Percentiles rank a stretch among this genome's conserved stretches.
phyloP scores from a whole-genome alignment of 345 rosid genomes.

The Microthlaspi erraticum region DNA sequence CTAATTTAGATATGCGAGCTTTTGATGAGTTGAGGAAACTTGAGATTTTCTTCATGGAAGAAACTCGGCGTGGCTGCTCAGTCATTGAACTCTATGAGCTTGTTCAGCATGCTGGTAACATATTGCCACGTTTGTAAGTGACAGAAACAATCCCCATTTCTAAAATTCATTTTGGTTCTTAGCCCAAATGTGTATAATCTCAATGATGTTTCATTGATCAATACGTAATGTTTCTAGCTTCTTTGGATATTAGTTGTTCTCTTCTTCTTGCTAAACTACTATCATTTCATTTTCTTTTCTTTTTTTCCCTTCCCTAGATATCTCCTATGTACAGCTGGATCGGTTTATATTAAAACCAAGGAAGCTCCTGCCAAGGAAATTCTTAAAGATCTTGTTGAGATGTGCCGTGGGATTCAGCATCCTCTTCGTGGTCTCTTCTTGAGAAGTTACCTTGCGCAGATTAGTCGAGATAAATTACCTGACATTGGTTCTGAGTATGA shows the following conservation, averaged over 20 bases:
- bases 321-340: slow-evolving; percentile 97
- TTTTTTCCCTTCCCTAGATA: slow-evolving; percentile 57
- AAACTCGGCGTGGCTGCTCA: slow-evolving; percentile 90
- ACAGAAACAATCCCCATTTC: slow-evolving; percentile 1
- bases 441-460: slow-evolving; percentile 97
- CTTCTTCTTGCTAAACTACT: not conserved
- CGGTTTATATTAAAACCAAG: slow-evolving; percentile 92
- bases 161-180: slow-evolving; percentile 9
- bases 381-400: slow-evolving; percentile 97
- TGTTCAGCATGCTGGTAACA: slow-evolving; percentile 98
- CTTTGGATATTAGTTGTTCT: not conserved
- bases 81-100: slow-evolving; percentile 94
- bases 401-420: slow-evolving; percentile 99
- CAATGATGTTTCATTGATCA: slow-evolving; percentile 15
- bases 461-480: slow-evolving; percentile 95
- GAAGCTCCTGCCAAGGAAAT: slow-evolving; percentile 99
- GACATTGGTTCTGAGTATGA: slow-evolving; percentile 95
- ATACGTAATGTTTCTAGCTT: slow-evolving; percentile 1
- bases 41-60: slow-evolving; percentile 94
- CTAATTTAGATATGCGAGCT: slow-evolving; percentile 81
- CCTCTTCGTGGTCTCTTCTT: slow-evolving; percentile 97
- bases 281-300: slow-evolving; percentile 1
- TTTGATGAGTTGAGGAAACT: slow-evolving; percentile 97
- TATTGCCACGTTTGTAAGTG: slow-evolving; percentile 92
- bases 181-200: not conserved